phyloP scores from a whole-genome alignment of 768 basidiomycete species.

The Heimioporus sp. region DNA sequence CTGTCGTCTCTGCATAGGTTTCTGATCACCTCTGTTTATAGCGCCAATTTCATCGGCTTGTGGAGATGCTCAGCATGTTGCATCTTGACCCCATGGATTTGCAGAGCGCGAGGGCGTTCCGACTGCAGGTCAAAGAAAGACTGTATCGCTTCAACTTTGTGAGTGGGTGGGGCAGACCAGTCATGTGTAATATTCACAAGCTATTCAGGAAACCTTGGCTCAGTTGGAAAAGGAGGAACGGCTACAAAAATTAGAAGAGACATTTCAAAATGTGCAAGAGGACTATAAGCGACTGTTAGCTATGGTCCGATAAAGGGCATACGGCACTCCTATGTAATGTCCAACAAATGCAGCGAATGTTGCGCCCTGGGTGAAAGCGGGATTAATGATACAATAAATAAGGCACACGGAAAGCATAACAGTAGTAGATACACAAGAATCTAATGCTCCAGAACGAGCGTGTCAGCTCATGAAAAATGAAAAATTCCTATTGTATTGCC shows the following conservation, averaged over 20 bases:
- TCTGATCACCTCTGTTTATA: constrained; percentile 29
- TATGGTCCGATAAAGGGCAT: constrained; percentile 33
- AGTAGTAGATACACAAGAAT: constrained; percentile 17
- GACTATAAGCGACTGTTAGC: constrained; percentile 83
- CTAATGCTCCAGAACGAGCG: not conserved
- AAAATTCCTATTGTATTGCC: constrained; percentile 58
- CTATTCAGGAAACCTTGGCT: constrained; percentile 72
- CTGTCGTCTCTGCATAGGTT: not conserved
- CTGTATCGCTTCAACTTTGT: constrained; percentile 95
- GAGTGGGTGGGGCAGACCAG: constrained; percentile 27
- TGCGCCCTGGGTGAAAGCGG: not conserved
- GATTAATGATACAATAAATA: constrained; percentile 27
- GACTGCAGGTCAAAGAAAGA: constrained; percentile 92
- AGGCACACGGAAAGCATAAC: constrained; percentile 8
- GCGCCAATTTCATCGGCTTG: constrained; percentile 91
- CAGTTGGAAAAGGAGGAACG: constrained; percentile 88
- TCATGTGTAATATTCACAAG: not conserved
- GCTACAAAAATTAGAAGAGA: constrained; percentile 87
- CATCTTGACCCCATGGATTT: constrained; percentile 63
- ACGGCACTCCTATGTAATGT: not conserved
- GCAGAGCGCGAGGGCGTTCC: constrained; percentile 58
- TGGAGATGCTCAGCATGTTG: constrained; percentile 86
- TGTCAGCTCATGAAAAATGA: constrained; percentile 21
- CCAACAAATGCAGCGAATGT: constrained; percentile 1
- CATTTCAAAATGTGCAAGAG: constrained; percentile 80